phyloP scores from a whole-genome alignment of 371 early-diverging fungal genomes.

The Catenaria anguillulae region DNA sequence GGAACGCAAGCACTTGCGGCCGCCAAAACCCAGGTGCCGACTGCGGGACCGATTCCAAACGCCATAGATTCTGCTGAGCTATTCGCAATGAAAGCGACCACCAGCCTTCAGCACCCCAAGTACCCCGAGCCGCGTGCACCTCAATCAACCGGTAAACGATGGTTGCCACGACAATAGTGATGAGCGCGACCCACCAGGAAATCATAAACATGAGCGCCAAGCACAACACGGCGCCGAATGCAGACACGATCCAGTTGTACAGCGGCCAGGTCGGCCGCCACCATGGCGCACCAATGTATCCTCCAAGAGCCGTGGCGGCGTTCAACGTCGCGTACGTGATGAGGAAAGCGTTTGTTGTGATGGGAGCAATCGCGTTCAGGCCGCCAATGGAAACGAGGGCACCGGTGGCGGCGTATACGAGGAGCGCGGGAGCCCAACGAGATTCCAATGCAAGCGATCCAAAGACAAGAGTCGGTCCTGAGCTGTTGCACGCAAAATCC shows the following conservation, averaged over 20 bases:
- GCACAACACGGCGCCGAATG: slow-evolving; percentile 12
- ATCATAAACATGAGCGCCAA: slow-evolving; percentile 16
- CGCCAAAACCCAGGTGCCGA: slow-evolving; percentile 8
- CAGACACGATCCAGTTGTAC: slow-evolving; percentile 19
- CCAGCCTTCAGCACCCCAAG: slow-evolving; percentile 17
- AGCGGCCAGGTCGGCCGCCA: slow-evolving; percentile 20
- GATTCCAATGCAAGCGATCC: slow-evolving; percentile 3
- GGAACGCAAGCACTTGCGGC: slow-evolving; percentile 19
- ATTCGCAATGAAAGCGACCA: slow-evolving; percentile 16
- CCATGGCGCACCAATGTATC: slow-evolving; percentile 5
- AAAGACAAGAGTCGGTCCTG: slow-evolving; percentile 16
- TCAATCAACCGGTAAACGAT: slow-evolving; percentile 14
- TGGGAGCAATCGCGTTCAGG: slow-evolving; percentile 12
- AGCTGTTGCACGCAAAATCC: slow-evolving; percentile 15
- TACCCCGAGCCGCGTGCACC: slow-evolving; percentile 14
- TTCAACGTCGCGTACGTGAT: slow-evolving; percentile 16
- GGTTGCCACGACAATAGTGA: slow-evolving; percentile 9
- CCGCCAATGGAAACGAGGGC: slow-evolving; percentile 13
- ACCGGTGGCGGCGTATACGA: too few species aligned
- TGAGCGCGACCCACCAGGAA: slow-evolving; percentile 11
- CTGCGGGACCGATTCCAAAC: slow-evolving; percentile 9
- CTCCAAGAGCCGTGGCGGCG: slow-evolving; percentile 12
- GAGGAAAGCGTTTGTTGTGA: slow-evolving; percentile 15
- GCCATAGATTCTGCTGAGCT: slow-evolving; percentile 16
- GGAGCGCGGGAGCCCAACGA: too few species aligned